Base-by-base conservation (phyloP, 176 grass and related monocot genomes). In the Lolium multiflorum region DNA sequence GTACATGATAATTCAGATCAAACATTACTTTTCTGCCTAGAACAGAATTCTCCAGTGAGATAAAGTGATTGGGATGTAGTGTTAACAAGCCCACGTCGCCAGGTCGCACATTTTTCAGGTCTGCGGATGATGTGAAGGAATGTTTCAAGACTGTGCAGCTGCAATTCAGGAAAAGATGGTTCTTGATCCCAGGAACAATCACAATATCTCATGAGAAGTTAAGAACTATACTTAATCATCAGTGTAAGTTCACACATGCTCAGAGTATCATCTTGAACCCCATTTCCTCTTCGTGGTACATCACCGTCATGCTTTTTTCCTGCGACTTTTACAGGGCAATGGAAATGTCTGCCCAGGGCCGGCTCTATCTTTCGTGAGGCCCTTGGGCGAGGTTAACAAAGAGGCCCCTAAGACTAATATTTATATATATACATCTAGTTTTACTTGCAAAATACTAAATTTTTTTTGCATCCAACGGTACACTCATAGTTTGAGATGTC, bases 11-110 rank as follows among this genome's bases (percentile, higher is more conserved):
- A 89, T 15, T 94, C 97, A 7, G 94, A 97, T 90, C 78, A 84
- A 56, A 90, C 92, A 4, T 73, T 99, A 55, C 97, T 94, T 50
- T 86, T 94, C 20, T 97, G 94, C 82, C 90, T 93, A 94, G 91
- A 89, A 58, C 76, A 89, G 57, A 21, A 94, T 87, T 94, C 94
- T 88, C 49, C 92, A 82, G 79, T 97, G 85, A 97, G 92, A 35
- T 35, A 35, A 35, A 35, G 31, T 35, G 31, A 35, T 35, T 35
- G 31, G 31, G 31, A 35, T 35, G 31, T 35, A 35, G 31, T 35
- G 31, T 35, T 35, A 35, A 35, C 31, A 35, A 35, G 31, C 31
- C 31, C 31, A 35, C 31, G 31, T 35, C 31, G 31, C 47, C 41
- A 7, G 25, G 56, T 59, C 13, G 41, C 41, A 43, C 4, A 43